Evolutionary conservation across 371 early-diverging fungal genomes (phyloP).

Genomic region (Coemansia sp.): DNA sequence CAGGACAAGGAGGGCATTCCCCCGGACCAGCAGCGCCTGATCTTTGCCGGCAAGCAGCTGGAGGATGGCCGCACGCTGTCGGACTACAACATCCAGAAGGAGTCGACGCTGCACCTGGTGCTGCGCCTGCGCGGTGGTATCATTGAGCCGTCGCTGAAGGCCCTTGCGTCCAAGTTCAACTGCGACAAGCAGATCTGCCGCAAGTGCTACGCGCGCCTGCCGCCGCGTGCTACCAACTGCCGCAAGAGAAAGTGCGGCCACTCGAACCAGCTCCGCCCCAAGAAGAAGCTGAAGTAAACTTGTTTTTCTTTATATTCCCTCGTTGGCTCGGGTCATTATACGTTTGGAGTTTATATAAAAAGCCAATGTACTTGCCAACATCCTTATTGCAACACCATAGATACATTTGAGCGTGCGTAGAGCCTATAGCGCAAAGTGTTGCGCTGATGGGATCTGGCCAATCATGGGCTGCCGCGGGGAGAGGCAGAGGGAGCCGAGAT

Average conservation of each 20-base stretch:
- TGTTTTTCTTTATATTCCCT: conserved; percentile 8
- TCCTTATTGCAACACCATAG: too few species aligned
- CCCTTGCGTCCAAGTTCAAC: conserved; percentile 98
- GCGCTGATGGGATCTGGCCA: not conserved
- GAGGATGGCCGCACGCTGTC: conserved; percentile 95
- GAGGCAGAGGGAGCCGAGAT: too few species aligned
- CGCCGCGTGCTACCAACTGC: conserved; percentile 99
- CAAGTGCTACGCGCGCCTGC: conserved; percentile 99
- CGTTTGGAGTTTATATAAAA: conserved; percentile 10
- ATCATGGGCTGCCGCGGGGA: not conserved
- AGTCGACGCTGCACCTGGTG: conserved; percentile 80
- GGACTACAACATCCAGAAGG: conserved; percentile 92
- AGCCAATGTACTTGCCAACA: not conserved
- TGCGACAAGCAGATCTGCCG: conserved; percentile 99
- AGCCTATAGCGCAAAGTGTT: not conserved
- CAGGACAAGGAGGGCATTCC: conserved; percentile 99
- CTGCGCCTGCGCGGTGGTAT: conserved; percentile 79
- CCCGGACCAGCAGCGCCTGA: conserved; percentile 99
- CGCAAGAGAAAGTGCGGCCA: conserved; percentile 99
- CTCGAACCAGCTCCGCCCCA: conserved; percentile 98
- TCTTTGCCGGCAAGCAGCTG: conserved; percentile 99
- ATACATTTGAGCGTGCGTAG: too few species aligned
- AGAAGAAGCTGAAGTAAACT: conserved; percentile 81
- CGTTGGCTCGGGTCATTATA: conserved; percentile 7
- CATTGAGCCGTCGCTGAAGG: conserved; percentile 52